phyloP scores from a whole-genome alignment of 345 rosid genomes.

The Salix arbutifolia region DNA sequence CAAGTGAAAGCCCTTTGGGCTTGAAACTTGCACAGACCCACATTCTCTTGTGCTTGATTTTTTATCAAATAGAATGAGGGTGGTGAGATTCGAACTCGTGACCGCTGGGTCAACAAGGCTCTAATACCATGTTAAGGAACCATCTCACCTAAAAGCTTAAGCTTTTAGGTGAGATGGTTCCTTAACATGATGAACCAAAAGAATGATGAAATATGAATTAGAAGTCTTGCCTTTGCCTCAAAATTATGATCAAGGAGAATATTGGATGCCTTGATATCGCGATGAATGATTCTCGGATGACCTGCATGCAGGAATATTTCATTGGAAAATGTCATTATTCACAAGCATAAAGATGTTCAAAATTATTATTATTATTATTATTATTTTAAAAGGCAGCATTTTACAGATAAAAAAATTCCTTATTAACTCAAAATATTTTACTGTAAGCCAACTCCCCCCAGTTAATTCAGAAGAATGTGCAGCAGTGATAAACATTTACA shows the following conservation, averaged over 20 bases:
- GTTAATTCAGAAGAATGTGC: background rate
- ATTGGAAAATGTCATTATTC: background rate
- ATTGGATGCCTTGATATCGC: conserved; percentile 23
- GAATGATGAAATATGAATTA: background rate
- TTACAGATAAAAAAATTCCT: background rate
- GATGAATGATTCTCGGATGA: conserved; percentile 22
- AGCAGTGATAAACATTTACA: background rate
- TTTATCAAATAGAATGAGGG: no score
- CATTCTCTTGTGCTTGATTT: no score
- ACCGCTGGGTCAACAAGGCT: no score
- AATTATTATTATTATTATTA: no score
- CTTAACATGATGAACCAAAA: background rate
- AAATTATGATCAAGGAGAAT: conserved; percentile 22
- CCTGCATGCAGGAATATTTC: conserved; percentile 6
- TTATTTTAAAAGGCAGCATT: background rate
- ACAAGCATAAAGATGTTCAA: background rate
- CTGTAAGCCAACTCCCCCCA: background rate
- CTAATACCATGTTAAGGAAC: no score
- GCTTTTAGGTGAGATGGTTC: no score
- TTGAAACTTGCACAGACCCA: no score
- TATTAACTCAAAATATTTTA: background rate
- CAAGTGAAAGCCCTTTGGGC: no score
- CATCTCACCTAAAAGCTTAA: no score
- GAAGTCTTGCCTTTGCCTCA: conserved; percentile 16
- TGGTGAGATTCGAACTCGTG: no score